Percentiles rank a stretch among this genome's conserved stretches.
Evolutionary conservation across 176 grass and related monocot species (phyloP).

Genomic region (Lolium rigidum): DNA sequence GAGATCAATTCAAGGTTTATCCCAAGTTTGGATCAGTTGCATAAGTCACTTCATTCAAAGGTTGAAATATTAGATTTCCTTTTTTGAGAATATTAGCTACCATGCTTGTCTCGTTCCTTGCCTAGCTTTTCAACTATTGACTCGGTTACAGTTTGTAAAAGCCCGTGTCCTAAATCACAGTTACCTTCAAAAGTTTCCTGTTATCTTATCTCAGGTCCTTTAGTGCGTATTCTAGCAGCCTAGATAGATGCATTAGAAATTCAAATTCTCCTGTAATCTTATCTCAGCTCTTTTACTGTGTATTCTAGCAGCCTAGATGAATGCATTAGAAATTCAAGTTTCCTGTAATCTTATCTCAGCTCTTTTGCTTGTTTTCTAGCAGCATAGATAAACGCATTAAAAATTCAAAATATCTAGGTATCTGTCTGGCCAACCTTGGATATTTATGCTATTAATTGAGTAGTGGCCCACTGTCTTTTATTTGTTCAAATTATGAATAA

Average conservation of each 20-base stretch:
- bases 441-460: not conserved
- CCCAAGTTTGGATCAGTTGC: conserved; percentile 81
- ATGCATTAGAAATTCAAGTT: not conserved
- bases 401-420: conserved; percentile 9
- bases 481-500: conserved; percentile 11
- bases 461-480: conserved; percentile 7
- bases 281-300: not conserved
- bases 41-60: conserved; percentile 84
- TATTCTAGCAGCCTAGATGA: conserved; percentile 27
- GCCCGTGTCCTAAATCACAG: not conserved
- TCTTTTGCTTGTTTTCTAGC: not conserved
- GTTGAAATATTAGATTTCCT: conserved; percentile 43
- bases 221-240: conserved; percentile 20
- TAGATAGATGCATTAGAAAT: not conserved
- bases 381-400: not conserved
- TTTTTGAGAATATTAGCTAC: not conserved
- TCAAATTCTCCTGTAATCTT: not conserved
- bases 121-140: not conserved
- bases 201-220: not conserved
- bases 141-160: conserved; percentile 16
- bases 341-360: no score
- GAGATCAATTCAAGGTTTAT: conserved; percentile 91
- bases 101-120: not conserved
- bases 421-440: not conserved
- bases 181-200: not conserved